Evolutionary conservation across 164 flowering plant genomes (phyloP).

Genomic region (Umbellularia californica): DNA sequence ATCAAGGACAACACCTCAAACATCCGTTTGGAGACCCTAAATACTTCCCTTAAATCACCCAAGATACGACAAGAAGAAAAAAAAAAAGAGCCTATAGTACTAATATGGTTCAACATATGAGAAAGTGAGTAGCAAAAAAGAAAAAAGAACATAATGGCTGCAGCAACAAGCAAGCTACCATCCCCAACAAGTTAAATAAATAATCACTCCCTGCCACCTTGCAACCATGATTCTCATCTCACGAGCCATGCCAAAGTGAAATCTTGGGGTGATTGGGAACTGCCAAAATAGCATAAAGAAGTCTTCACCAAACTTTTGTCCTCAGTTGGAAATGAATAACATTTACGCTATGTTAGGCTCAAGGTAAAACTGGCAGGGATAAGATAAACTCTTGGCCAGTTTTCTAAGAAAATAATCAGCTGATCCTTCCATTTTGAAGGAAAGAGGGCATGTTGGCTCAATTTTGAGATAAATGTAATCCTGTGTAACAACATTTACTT

Average conservation of each 20-base stretch:
- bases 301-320: background rate
- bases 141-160: background rate
- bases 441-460: too few species aligned
- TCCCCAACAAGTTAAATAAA: background rate
- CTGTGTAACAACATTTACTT: too few species aligned
- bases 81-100: background rate
- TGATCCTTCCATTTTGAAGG: background rate
- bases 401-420: background rate
- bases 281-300: background rate
- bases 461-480: too few species aligned
- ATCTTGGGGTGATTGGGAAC: background rate
- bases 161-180: conserved; percentile 4
- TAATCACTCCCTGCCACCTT: background rate
- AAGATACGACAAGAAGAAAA: too few species aligned
- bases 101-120: background rate
- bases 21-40: background rate
- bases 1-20: background rate
- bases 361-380: background rate
- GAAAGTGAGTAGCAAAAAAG: background rate
- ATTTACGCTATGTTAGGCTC: too few species aligned
- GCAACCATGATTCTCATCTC: conserved; percentile 5
- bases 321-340: too few species aligned
- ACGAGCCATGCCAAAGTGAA: background rate
- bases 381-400: background rate
- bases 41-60: background rate